A percentile compares a stretch with the other conserved stretches of the same genome.
phyloP scores from a whole-genome alignment of 768 basidiomycete species.

The Leccinellum luteum region DNA sequence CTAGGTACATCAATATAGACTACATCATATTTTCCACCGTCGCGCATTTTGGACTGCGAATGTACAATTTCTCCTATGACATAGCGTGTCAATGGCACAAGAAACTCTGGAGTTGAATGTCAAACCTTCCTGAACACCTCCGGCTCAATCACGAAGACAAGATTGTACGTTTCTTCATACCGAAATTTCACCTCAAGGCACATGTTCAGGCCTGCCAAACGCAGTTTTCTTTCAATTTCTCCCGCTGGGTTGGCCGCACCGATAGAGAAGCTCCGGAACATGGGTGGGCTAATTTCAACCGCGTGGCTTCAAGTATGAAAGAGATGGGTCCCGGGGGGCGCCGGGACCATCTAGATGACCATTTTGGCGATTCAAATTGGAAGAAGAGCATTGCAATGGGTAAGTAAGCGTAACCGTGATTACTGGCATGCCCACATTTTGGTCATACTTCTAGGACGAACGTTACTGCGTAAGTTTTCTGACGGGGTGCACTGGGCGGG shows the following conservation, averaged over 20 bases:
- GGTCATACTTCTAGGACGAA: not conserved
- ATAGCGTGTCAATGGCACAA: not conserved
- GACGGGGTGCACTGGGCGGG: not conserved
- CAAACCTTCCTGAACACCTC: not conserved
- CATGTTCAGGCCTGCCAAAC: not conserved
- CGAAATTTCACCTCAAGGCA: not conserved
- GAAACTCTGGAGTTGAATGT: not conserved
- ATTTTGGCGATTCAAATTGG: constrained; percentile 1
- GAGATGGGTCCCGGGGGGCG: not conserved
- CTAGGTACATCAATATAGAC: not conserved
- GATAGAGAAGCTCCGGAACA: not conserved
- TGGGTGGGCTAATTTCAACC: not conserved
- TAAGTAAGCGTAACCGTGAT: too few relatives aligned
- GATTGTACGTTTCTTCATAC: not conserved
- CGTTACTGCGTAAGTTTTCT: not conserved
- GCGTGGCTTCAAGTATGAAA: not conserved
- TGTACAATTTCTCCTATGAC: not conserved
- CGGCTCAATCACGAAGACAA: not conserved
- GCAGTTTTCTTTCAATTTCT: not conserved
- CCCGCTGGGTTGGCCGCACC: not conserved
- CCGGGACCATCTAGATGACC: not conserved
- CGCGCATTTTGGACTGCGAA: not conserved
- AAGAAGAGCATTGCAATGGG: not conserved
- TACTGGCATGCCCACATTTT: too few relatives aligned
- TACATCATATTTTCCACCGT: not conserved